These are phyloP conservation scores for Suillus tomentosus DNA, from an alignment of 768 basidiomycete species.

Conservation along the genomic window DNA sequence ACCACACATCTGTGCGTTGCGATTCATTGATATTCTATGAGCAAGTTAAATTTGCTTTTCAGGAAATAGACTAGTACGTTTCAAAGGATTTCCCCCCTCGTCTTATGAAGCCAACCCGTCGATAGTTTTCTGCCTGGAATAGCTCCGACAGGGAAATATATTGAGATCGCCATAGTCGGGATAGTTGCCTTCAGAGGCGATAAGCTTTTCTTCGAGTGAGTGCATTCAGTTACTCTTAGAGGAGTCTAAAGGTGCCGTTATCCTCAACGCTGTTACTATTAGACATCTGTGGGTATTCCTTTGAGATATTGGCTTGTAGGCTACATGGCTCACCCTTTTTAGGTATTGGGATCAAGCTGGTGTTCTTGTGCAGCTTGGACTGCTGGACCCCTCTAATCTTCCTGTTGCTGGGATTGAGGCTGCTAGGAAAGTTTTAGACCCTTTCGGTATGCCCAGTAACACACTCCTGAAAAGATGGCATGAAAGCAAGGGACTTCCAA, in stretches of 20 bases:
- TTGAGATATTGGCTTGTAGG: not conserved
- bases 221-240: not conserved
- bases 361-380: constrained; percentile 43
- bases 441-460: constrained; percentile 44
- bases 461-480: constrained; percentile 38
- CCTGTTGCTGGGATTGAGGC: constrained; percentile 44
- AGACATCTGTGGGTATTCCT: constrained; percentile 32
- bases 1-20: constrained; percentile 37
- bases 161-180: constrained; percentile 46
- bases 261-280: not conserved
- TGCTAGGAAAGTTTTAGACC: constrained; percentile 43
- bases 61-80: constrained; percentile 46
- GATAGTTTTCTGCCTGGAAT: constrained; percentile 35
- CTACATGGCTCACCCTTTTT: constrained; percentile 3
- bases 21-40: not conserved
- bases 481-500: constrained; percentile 38
- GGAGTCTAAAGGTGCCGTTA: not conserved
- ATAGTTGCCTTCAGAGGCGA: constrained; percentile 51
- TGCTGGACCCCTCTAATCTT: constrained; percentile 33
- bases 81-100: not conserved
- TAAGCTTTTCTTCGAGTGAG: constrained; percentile 50
- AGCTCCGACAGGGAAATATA: constrained; percentile 38
- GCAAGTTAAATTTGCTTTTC: not conserved
- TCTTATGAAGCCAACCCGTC: constrained; percentile 5
- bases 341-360: constrained; percentile 56